Percentiles rank a stretch among this genome's conserved stretches.
Conservation (phyloP, 352 stramenopile genomes). For the Pythium chondricola region DNA sequence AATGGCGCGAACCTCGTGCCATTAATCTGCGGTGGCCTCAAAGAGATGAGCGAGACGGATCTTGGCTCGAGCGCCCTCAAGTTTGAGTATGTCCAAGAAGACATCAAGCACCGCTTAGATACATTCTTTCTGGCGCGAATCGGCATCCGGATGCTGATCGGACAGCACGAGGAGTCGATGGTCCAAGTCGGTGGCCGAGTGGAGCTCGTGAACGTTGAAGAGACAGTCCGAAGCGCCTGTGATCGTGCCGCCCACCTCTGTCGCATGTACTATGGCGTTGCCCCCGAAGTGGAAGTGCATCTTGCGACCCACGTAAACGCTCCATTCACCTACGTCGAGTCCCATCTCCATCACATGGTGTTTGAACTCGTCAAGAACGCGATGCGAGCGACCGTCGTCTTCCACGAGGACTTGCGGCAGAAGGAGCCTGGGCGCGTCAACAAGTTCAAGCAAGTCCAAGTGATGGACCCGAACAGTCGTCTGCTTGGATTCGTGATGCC, state of each 20-base stretch:
- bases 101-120: constrained; percentile 87
- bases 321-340: constrained; percentile 80
- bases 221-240: constrained; percentile 52
- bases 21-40: constrained; percentile 66
- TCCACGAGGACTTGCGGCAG: constrained; percentile 71
- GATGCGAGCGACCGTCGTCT: constrained; percentile 96
- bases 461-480: constrained; percentile 63
- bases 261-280: constrained; percentile 41
- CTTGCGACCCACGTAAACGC: constrained; percentile 35
- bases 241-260: constrained; percentile 52
- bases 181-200: constrained; percentile 55
- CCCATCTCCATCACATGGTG: constrained; percentile 79
- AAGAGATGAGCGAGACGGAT: constrained; percentile 60
- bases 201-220: constrained; percentile 62
- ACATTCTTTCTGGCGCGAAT: constrained; percentile 98
- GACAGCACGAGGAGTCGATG: constrained; percentile 77
- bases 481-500: constrained; percentile 72
- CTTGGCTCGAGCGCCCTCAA: constrained; percentile 53
- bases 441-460: constrained; percentile 44
- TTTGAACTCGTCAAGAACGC: constrained; percentile 99
- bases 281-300: constrained; percentile 54
- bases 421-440: constrained; percentile 39
- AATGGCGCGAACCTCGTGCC: constrained; percentile 71
- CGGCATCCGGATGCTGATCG: constrained; percentile 99
- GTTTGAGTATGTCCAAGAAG: constrained; percentile 58